Conservation (phyloP, 2,329 filamentous ascomycete genomes). For the Orbilia ellipsospora region DNA sequence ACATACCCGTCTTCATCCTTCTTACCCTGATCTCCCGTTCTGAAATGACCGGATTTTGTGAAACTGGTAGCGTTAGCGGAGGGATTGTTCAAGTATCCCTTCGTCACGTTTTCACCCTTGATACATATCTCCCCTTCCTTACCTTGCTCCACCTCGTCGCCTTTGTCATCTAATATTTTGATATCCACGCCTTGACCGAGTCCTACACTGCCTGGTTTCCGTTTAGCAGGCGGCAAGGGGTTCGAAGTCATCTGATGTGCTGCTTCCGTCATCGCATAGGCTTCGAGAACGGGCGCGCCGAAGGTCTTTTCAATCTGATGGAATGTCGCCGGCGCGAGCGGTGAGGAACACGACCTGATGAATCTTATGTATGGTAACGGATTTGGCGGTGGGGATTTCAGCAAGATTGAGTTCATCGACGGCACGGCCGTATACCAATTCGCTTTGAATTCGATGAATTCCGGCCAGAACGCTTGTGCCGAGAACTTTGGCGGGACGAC, state of each 20-base stretch:
- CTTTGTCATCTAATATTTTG: constrained; percentile 76
- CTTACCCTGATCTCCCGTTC: constrained; percentile 87
- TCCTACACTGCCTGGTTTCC: constrained; percentile 84
- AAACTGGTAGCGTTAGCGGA: constrained; percentile 79
- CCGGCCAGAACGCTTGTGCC: constrained; percentile 81
- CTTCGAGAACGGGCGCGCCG: constrained; percentile 83
- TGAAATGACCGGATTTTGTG: constrained; percentile 81
- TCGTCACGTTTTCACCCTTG: constrained; percentile 82
- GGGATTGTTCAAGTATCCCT: constrained; percentile 85
- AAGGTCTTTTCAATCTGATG: constrained; percentile 80
- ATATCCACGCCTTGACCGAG: constrained; percentile 85
- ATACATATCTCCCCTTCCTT: constrained; percentile 85
- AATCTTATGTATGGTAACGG: constrained; percentile 81
- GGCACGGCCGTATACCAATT: constrained; percentile 94
- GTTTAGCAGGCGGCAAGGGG: constrained; percentile 75
- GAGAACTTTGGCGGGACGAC: constrained; percentile 84
- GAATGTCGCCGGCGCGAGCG: constrained; percentile 83
- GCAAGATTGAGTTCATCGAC: constrained; percentile 88
- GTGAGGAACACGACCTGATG: constrained; percentile 87
- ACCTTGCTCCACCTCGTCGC: constrained; percentile 74
- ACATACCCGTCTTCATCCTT: constrained; percentile 83
- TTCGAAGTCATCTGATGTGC: constrained; percentile 86
- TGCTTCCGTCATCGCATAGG: constrained; percentile 93
- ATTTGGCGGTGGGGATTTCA: constrained; percentile 76
- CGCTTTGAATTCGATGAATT: constrained; percentile 78